A percentile compares a stretch with the other conserved stretches of the same genome.
phyloP scores from a whole-genome alignment of 306 rosid species.

The Leucaena leucocephala region DNA sequence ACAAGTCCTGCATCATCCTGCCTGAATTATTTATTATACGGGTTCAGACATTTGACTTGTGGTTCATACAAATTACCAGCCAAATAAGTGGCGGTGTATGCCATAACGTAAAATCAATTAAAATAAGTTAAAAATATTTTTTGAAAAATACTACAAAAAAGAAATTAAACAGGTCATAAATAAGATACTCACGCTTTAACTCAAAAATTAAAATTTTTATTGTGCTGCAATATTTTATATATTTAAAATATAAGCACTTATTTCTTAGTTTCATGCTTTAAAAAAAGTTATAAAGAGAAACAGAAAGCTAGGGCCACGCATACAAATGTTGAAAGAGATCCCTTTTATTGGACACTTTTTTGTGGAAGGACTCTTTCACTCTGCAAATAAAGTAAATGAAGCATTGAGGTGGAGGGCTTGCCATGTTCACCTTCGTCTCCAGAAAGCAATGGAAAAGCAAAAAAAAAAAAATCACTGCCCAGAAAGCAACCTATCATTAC shows the following conservation, averaged over 20 bases:
- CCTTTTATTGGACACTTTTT: neutral
- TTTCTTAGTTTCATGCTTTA: too few relatives aligned
- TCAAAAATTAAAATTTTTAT: too few relatives aligned
- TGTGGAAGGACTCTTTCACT: neutral
- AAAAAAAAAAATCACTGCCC: neutral
- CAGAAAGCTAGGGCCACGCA: too few relatives aligned
- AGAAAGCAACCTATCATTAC: neutral
- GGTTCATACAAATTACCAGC: neutral
- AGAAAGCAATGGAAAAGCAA: constrained; percentile 7
- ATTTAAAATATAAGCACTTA: too few relatives aligned
- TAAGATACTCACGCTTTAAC: neutral
- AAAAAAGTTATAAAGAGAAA: too few relatives aligned
- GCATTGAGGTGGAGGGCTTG: neutral
- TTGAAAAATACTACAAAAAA: neutral
- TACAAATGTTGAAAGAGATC: too few relatives aligned
- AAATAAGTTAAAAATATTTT: neutral
- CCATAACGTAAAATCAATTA: neutral
- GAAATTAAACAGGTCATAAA: neutral
- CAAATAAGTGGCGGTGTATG: neutral
- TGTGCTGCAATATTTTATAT: too few relatives aligned
- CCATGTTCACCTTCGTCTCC: neutral
- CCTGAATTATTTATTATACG: neutral
- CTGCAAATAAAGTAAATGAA: neutral
- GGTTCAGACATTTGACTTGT: neutral
- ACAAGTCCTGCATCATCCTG: neutral